Percentiles rank a stretch among this genome's conserved stretches.
phyloP scores from a whole-genome alignment of 2,329 filamentous ascomycete genomes.

The Chaetothyriales sp. region DNA sequence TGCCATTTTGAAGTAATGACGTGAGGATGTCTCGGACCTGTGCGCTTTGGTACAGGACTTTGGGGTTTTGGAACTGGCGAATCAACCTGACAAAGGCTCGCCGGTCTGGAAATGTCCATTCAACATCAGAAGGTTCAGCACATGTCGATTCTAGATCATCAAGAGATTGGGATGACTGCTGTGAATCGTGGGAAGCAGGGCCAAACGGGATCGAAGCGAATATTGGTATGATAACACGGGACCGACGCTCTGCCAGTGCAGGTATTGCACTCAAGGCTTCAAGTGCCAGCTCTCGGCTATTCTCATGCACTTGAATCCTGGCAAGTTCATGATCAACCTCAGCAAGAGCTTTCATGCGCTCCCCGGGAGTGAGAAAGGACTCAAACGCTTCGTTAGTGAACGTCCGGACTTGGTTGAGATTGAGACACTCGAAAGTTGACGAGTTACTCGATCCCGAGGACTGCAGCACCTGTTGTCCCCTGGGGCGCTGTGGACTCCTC shows the following conservation, averaged over 20 bases:
- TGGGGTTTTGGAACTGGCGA: conserved; percentile 73
- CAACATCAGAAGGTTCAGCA: conserved; percentile 16
- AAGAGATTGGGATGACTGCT: conserved; percentile 9
- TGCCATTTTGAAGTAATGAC: conserved; percentile 68
- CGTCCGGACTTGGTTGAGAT: conserved; percentile 48
- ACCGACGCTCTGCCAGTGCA: conserved; percentile 68
- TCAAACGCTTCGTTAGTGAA: conserved; percentile 40
- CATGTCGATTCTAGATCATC: conserved; percentile 13
- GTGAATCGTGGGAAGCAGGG: conserved; percentile 5
- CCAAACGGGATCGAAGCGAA: conserved; percentile 56
- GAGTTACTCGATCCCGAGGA: conserved; percentile 29
- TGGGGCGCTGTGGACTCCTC: conserved; percentile 13
- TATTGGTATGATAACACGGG: conserved; percentile 70
- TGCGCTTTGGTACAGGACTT: conserved; percentile 61
- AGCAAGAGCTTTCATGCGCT: conserved; percentile 51
- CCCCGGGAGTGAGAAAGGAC: conserved; percentile 39
- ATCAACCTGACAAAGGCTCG: conserved; percentile 73
- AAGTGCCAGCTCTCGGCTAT: conserved; percentile 61
- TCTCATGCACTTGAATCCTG: conserved; percentile 21
- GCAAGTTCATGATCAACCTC: conserved; percentile 26
- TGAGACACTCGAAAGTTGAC: conserved; percentile 72
- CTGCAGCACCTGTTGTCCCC: background rate
- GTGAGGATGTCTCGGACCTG: conserved; percentile 67
- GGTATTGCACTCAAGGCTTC: conserved; percentile 63
- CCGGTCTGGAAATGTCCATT: conserved; percentile 51